phyloP scores from a whole-genome alignment of 2,329 filamentous ascomycete species.

The Pyricularia pennisetigena region DNA sequence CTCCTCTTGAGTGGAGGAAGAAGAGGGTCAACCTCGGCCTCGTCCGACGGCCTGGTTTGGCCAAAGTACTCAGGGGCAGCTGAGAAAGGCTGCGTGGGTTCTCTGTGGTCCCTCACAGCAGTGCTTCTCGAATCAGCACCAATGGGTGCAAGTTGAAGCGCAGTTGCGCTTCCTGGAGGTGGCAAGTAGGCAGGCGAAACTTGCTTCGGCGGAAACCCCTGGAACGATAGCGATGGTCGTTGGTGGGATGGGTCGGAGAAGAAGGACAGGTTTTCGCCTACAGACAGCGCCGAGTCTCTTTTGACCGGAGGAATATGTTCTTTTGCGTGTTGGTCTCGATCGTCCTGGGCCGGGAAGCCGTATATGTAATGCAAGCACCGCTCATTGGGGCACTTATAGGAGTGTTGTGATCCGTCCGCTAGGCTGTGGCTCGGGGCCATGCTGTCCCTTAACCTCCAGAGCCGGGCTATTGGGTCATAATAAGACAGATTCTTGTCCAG shows the following conservation, averaged over 20 bases:
- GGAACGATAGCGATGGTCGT: constrained; percentile 14
- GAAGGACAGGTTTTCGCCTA: constrained; percentile 24
- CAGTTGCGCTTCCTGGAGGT: constrained; percentile 15
- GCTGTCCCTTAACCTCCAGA: constrained; percentile 26
- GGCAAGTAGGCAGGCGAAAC: constrained; percentile 31
- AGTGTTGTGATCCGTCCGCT: constrained; percentile 19
- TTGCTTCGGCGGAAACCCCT: constrained; percentile 21
- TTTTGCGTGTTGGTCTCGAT: constrained; percentile 40
- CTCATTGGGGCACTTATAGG: constrained; percentile 46
- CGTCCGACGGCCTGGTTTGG: constrained; percentile 27
- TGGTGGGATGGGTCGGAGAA: constrained; percentile 22
- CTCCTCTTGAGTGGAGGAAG: constrained; percentile 45
- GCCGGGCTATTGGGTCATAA: constrained; percentile 36
- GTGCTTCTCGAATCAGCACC: constrained; percentile 17
- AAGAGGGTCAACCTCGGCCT: constrained; percentile 39
- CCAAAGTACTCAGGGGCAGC: constrained; percentile 27
- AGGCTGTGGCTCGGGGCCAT: constrained; percentile 22
- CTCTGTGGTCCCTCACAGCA: constrained; percentile 25
- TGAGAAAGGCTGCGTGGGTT: constrained; percentile 28
- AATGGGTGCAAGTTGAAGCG: constrained; percentile 24
- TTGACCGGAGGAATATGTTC: constrained; percentile 32
- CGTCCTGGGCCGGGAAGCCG: constrained; percentile 39
- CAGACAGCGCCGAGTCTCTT: constrained; percentile 34
- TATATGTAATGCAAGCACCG: constrained; percentile 49
- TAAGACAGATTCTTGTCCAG: constrained; percentile 39